Evolutionary conservation across 768 basidiomycete species (phyloP).

Genomic region (Hericium coralloides): DNA sequence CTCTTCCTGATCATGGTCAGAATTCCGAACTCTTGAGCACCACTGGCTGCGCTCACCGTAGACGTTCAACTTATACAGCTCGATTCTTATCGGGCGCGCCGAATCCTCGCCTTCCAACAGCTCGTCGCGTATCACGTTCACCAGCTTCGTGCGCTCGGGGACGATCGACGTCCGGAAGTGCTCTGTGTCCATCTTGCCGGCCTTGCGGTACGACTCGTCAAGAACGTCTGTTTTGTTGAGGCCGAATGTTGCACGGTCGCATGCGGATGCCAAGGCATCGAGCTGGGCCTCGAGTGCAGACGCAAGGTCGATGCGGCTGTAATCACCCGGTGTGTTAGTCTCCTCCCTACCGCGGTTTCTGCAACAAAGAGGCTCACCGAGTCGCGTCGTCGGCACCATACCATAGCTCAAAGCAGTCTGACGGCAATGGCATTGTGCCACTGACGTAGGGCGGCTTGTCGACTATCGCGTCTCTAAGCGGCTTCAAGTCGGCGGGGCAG

Average conservation of each 20-base stretch:
- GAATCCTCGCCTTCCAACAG: conserved; percentile 15
- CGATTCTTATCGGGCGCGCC: conserved; percentile 18
- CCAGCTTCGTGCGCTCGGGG: conserved; percentile 17
- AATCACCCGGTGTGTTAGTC: neutral
- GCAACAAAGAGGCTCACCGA: neutral
- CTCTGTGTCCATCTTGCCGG: conserved; percentile 31
- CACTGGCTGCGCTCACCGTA: conserved; percentile 25
- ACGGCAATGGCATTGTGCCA: conserved; percentile 6
- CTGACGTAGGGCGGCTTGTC: conserved; percentile 9
- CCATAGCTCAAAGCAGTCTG: conserved; percentile 4
- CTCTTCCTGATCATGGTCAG: conserved; percentile 21
- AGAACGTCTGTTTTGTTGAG: conserved; percentile 25
- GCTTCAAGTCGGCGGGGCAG: neutral
- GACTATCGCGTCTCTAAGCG: conserved; percentile 1
- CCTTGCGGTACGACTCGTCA: conserved; percentile 39
- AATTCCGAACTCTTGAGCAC: neutral
- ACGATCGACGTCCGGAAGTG: conserved; percentile 29
- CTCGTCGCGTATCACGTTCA: conserved; percentile 16
- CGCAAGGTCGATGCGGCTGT: conserved; percentile 11
- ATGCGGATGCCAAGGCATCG: conserved; percentile 23
- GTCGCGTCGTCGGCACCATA: conserved; percentile 2
- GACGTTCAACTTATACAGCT: conserved; percentile 39
- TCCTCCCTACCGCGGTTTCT: neutral
- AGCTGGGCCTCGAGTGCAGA: conserved; percentile 9
- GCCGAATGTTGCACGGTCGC: conserved; percentile 34